Evolutionary conservation across 306 rosid species (phyloP).

Genomic region (Hippophae tibetana): DNA sequence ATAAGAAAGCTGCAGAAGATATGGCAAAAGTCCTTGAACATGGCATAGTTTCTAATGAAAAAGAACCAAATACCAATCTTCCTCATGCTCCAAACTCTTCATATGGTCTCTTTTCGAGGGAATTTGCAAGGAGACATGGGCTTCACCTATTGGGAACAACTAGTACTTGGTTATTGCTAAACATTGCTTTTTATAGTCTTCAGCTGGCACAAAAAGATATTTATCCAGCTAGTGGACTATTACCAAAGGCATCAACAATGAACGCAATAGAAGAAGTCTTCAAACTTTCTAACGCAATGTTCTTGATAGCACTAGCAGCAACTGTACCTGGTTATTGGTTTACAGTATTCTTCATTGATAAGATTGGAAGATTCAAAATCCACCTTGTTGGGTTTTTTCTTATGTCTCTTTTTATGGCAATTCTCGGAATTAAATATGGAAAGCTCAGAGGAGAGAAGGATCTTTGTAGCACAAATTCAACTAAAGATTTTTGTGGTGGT

Average conservation of each 20-base stretch:
- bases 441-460: conserved; percentile 13
- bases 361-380: conserved; percentile 9
- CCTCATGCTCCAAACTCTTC: background rate
- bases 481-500: background rate
- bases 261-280: conserved; percentile 16
- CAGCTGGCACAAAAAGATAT: conserved; percentile 18
- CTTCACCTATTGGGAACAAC: conserved; percentile 10
- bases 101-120: conserved; percentile 10
- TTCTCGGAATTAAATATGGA: conserved; percentile 2
- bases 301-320: conserved; percentile 1
- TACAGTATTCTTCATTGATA: conserved; percentile 10
- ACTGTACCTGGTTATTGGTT: conserved; percentile 20
- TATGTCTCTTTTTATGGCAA: conserved; percentile 17
- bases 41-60: background rate
- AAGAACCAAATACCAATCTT: background rate
- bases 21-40: conserved; percentile 18
- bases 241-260: conserved; percentile 6
- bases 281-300: conserved; percentile 13
- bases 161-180: conserved; percentile 12
- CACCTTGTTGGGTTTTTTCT: conserved; percentile 14
- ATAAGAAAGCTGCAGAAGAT: conserved; percentile 9
- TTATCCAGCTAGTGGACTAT: conserved; percentile 4
- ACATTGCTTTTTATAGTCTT: conserved; percentile 16
- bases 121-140: conserved; percentile 8
- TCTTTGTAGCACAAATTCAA: background rate